A percentile compares a stretch with the other conserved stretches of the same genome.
Evolutionary conservation across 805 yeast genomes (phyloP).

Genomic region (Cyberlindnera japonica): DNA sequence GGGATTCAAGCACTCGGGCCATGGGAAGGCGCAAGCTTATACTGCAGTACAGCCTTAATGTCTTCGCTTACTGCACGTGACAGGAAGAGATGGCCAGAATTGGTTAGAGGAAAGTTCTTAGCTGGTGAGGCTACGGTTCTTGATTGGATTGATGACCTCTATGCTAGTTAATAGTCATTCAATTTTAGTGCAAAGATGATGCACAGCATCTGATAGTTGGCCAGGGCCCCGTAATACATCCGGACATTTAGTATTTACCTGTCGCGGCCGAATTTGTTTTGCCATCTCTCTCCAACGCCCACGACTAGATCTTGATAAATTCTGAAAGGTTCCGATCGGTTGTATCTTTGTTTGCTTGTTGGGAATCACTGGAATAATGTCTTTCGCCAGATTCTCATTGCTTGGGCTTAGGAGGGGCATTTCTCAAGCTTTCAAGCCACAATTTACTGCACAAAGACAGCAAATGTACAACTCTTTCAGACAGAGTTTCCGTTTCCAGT

Average conservation of each 20-base stretch:
- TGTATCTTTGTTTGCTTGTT: too few species aligned
- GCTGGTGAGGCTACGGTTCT: slow-evolving; percentile 16
- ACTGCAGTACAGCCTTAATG: slow-evolving; percentile 23
- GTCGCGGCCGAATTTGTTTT: too few species aligned
- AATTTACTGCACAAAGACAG: slow-evolving; percentile 8
- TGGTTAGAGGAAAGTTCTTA: slow-evolving; percentile 24
- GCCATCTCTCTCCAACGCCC: too few species aligned
- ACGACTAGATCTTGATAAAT: too few species aligned
- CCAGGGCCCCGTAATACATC: too few species aligned
- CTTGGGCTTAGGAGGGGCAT: slow-evolving; percentile 11
- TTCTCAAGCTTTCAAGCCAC: slow-evolving; percentile 3
- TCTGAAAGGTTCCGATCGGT: too few species aligned
- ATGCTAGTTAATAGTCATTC: background rate
- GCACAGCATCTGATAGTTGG: too few species aligned
- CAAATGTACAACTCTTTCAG: slow-evolving; percentile 7
- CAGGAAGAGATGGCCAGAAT: slow-evolving; percentile 13
- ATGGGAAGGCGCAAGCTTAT: slow-evolving; percentile 28
- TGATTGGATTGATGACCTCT: slow-evolving; percentile 25
- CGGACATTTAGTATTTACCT: too few species aligned
- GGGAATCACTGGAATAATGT: background rate
- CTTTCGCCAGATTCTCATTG: slow-evolving; percentile 1
- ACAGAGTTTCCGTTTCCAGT: slow-evolving; percentile 14
- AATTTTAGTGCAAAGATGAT: background rate
- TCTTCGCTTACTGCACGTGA: slow-evolving; percentile 10
- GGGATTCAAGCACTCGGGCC: slow-evolving; percentile 21